Percentiles rank a stretch among this genome's conserved stretches.
phyloP scores from a whole-genome alignment of 306 rosid species.

The Lotus japonicus region DNA sequence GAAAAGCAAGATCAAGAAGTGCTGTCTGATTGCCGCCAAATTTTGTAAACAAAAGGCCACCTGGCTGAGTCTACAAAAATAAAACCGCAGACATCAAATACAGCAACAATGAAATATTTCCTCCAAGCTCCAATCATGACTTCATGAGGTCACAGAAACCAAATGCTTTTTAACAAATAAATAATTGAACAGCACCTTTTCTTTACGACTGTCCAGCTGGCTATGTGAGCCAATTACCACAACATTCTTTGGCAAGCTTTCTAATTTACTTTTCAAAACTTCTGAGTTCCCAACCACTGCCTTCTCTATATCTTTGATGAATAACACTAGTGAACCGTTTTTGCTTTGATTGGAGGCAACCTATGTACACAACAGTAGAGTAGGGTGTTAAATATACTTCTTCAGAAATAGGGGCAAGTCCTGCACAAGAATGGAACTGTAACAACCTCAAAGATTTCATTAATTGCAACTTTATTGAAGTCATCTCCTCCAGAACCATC shows the following conservation, averaged over 20 bases:
- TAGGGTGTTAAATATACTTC: conserved; percentile 17
- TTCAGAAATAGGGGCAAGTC: conserved; percentile 6
- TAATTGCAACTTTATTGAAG: conserved; percentile 63
- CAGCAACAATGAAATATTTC: background rate
- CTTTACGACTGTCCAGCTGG: conserved; percentile 81
- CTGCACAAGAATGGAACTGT: conserved; percentile 2
- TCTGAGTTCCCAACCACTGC: conserved; percentile 62
- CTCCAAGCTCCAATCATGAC: background rate
- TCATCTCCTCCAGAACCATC: conserved; percentile 84
- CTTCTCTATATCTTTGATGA: conserved; percentile 86
- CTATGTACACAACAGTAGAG: conserved; percentile 28
- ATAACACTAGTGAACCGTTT: conserved; percentile 59
- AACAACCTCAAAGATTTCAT: conserved; percentile 81
- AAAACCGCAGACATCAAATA: conserved; percentile 8
- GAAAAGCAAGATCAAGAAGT: conserved; percentile 93
- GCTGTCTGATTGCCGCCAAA: conserved; percentile 88
- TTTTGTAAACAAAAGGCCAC: conserved; percentile 82
- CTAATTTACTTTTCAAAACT: conserved; percentile 62
- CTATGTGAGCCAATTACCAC: conserved; percentile 88
- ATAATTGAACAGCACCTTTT: conserved; percentile 54
- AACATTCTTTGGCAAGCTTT: conserved; percentile 61
- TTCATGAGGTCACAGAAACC: background rate
- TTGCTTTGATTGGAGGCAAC: conserved; percentile 64
- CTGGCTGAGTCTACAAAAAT: conserved; percentile 63
- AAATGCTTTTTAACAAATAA: conserved; percentile 7